Evolutionary conservation across 129 eudicot species (phyloP).

Genomic region (Glebionis coronaria): DNA sequence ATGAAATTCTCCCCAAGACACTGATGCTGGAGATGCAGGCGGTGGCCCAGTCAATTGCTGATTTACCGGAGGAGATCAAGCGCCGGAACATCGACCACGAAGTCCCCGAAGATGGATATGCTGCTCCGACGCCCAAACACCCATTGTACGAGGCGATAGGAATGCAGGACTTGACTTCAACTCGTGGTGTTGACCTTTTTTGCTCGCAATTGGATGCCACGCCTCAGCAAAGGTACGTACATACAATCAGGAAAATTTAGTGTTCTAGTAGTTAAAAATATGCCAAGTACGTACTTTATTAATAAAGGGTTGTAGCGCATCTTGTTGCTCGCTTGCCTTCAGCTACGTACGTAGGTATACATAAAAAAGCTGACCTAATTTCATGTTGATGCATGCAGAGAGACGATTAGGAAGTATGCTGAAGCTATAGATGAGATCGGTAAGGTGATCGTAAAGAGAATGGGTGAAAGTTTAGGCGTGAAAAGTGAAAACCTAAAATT

Average conservation of each 20-base stretch:
- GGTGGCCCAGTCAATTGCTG: background rate
- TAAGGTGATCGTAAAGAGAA: conserved; percentile 40
- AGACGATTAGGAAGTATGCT: conserved; percentile 52
- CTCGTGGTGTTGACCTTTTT: background rate
- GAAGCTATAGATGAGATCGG: conserved; percentile 46
- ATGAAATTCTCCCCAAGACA: background rate
- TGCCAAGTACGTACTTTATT: no score
- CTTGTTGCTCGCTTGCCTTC: no score
- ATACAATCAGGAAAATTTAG: no score
- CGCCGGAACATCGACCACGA: conserved; percentile 1
- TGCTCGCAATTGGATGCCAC: background rate
- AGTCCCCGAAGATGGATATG: background rate
- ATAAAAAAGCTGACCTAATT: no score
- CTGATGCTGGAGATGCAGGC: conserved; percentile 7
- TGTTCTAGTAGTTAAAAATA: no score
- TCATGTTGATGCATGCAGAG: no score
- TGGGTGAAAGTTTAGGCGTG: conserved; percentile 55
- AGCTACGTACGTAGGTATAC: no score
- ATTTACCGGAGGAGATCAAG: background rate
- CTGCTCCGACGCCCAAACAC: background rate
- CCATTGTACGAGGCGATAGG: conserved; percentile 1
- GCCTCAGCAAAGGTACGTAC: conserved; percentile 2
- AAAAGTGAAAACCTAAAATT: conserved; percentile 24
- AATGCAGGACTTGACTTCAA: background rate
- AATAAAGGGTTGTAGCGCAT: no score